phyloP scores from a whole-genome alignment of 371 early-diverging fungal genomes.

The Circinella umbellata region DNA sequence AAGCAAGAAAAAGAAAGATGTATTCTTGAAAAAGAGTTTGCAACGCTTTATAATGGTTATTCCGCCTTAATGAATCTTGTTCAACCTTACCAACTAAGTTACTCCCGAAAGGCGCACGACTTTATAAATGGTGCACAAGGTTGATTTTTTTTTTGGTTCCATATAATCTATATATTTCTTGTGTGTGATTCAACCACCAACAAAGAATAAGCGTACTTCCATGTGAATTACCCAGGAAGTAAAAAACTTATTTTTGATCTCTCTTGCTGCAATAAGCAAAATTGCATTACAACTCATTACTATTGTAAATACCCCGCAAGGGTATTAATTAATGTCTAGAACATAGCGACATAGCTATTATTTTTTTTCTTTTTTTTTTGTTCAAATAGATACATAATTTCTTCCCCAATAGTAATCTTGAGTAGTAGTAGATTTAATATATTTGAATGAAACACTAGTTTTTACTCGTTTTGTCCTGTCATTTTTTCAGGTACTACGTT shows the following conservation, averaged over 20 bases:
- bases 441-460: too few species aligned
- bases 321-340: background rate
- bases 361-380: background rate
- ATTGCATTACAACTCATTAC: background rate
- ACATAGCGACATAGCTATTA: background rate
- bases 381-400: too few species aligned
- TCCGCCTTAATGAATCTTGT: slow-evolving; percentile 12
- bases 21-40: background rate
- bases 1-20: slow-evolving; percentile 9
- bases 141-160: slow-evolving; percentile 1
- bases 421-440: too few species aligned
- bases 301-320: background rate
- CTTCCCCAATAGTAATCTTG: too few species aligned
- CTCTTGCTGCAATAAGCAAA: background rate
- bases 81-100: background rate
- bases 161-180: background rate
- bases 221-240: slow-evolving; percentile 7
- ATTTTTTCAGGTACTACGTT: too few species aligned
- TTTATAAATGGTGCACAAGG: slow-evolving; percentile 5
- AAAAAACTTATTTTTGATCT: slow-evolving; percentile 9
- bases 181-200: background rate
- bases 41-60: background rate
- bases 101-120: slow-evolving; percentile 2
- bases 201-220: background rate
- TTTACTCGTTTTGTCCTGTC: too few species aligned